Evolutionary conservation across 164 flowering plant genomes (phyloP), one percentile per base, ranked within the genome.

Genomic region (Kingdonia uniflora): DNA sequence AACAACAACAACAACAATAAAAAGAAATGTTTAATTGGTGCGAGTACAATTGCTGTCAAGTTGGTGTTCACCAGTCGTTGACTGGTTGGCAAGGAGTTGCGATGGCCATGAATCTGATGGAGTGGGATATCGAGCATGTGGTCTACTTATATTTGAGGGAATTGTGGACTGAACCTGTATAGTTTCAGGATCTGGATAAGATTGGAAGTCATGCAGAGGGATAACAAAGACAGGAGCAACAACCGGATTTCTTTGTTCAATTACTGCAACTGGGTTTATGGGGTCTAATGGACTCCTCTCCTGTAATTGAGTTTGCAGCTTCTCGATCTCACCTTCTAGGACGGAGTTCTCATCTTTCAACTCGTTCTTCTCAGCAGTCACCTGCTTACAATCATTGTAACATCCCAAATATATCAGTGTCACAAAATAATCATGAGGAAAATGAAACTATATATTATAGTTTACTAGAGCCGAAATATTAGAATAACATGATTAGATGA

Each of bases 91-190:
- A 19, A 77, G 74, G 46, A 80, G 59, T 41, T 69, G 70, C 22
- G 73, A 65, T 1, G 86, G 68, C 86, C 86, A 80, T 7, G 75
- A 69, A 61, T 80, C 86, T 19, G 75, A 51, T 6, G 67, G 70
- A 11, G 81, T 71, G 22, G 80, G 82, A 52, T 80, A 80, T 14
- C 85, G 67, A 24, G 85, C 68, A 33, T 72, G 82, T 4, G 85
- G 85, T 61, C 69, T 77, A 51, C 68, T 74, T 60, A 80, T 79
- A 42, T 51, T 44, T 14, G 72, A 42, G 2, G 65, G 39, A 35
- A 62, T 60, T 24, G 47, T 55, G 1, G 62, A 25, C 22, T 62
- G 49, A 39, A 15, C 11, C n/a, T 43, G 59, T 20, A 62, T 22
- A 5, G 57, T 39, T 57, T 60, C 66, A 5, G 66, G 13, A 21